Evolutionary conservation across 1,139 yeast genomes (phyloP).

Genomic region (Blastobotrys persicus): DNA sequence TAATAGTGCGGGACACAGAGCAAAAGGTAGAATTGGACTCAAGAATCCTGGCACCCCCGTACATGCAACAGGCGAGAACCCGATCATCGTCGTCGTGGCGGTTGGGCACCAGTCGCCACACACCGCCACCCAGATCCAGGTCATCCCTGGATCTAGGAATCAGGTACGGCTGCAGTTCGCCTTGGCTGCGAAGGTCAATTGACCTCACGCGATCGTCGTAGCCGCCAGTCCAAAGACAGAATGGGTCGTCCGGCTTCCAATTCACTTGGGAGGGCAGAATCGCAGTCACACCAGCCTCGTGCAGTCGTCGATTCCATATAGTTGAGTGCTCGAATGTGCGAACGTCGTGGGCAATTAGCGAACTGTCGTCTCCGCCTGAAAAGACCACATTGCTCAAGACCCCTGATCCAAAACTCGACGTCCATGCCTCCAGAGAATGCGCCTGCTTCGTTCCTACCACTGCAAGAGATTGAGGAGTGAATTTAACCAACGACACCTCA

Average conservation of each 20-base stretch:
- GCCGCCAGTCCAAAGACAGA: constrained; percentile 75
- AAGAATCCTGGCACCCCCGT: constrained; percentile 82
- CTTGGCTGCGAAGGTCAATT: constrained; percentile 63
- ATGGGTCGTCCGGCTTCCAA: constrained; percentile 38
- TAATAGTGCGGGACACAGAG: constrained; percentile 50
- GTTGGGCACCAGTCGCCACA: constrained; percentile 81
- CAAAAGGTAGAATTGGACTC: constrained; percentile 37
- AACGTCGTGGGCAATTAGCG: constrained; percentile 70
- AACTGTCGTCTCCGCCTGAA: constrained; percentile 91
- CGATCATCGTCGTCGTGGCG: constrained; percentile 41
- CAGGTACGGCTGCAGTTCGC: constrained; percentile 43
- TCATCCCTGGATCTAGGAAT: constrained; percentile 47
- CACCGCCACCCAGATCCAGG: constrained; percentile 82
- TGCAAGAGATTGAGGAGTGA: constrained; percentile 18
- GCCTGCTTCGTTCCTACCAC: constrained; percentile 23
- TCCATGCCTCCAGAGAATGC: constrained; percentile 89
- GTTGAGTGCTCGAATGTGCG: constrained; percentile 42
- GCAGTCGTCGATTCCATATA: constrained; percentile 62
- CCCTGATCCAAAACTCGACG: constrained; percentile 64
- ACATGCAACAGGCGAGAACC: constrained; percentile 85
- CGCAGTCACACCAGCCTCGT: constrained; percentile 86
- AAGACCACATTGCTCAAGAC: constrained; percentile 58
- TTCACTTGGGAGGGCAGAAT: constrained; percentile 46
- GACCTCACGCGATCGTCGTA: constrained; percentile 78
- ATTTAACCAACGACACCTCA: constrained; percentile 29